Base-by-base conservation (phyloP, 441 rosid species). In the Syzygium malaccense region DNA sequence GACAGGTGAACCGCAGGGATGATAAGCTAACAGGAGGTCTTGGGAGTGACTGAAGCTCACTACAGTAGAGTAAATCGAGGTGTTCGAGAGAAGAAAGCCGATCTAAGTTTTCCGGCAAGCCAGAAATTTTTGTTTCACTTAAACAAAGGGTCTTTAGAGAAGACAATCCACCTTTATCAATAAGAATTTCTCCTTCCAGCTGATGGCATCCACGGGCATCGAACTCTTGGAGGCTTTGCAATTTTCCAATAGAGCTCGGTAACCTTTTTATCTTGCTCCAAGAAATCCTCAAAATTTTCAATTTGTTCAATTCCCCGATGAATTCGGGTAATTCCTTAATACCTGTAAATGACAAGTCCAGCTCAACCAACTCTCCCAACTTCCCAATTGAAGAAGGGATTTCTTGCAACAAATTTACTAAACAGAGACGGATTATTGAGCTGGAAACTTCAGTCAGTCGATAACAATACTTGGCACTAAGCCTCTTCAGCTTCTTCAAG, bases 121-220 rank as follows among this genome's bases (percentile, higher is more conserved):
- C 0, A 57, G n/a, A 57, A 57, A 57, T 25, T 10, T 25, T 25
- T 57, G 62, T 9, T 1, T 0, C 0, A 2, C 0, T 0, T 58
- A 79, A 37, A 4, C 3, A 0, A n/a, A 79, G 55, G 1, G 15
- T 58, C 15, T 26, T 58, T 26, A 58, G 30, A 51, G 53, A 32
- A 25, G 85, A 32, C 32, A 58, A 58, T 58, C 64, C 64, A 58
- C 64, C 30, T 58, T 25, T 0, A 58, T 58, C 64, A 58, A 58
- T 4, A 26, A 4, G 0, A 58, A 58, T 11, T 26, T 26, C n/a
- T 58, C 64, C 64, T 26, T 58, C 64, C 7, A 26, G 15, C 3
- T 58, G 0, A 58, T 4, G 3, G 0, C 15, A 26, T 0, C 0
- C 0, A 0, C 0, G 0, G 30, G 30, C 64, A 58, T 58, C 0